These are phyloP conservation scores for Trametes pubescens DNA, from an alignment of 1,284 basidiomycete genomes.

Conservation along the genomic window DNA sequence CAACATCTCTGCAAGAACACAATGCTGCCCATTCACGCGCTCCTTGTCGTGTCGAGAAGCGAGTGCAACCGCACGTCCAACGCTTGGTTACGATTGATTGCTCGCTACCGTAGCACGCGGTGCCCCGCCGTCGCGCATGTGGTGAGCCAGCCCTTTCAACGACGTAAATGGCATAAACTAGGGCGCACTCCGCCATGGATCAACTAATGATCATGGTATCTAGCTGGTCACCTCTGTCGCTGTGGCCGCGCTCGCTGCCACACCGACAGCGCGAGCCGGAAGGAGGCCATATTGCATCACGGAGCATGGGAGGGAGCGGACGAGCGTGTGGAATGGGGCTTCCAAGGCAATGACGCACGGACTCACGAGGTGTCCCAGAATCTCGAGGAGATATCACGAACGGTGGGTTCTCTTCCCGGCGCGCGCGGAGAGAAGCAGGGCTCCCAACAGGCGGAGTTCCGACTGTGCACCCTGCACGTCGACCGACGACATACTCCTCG, in stretches of 20 bases:
- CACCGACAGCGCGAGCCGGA: slow-evolving; percentile 6
- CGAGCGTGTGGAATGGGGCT: background rate
- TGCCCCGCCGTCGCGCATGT: background rate
- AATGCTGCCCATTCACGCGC: background rate
- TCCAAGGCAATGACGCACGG: background rate
- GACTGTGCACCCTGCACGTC: background rate
- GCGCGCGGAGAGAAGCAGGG: background rate
- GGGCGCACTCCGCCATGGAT: background rate
- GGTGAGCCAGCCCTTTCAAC: background rate
- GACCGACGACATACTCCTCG: background rate
- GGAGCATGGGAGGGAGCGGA: background rate
- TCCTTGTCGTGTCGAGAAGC: background rate
- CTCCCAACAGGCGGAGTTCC: background rate
- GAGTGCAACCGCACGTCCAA: background rate
- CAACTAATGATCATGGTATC: background rate
- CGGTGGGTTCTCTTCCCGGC: background rate
- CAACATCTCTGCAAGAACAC: background rate
- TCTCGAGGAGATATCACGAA: background rate
- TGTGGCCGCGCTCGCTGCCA: slow-evolving; percentile 1
- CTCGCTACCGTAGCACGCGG: background rate
- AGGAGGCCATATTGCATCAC: background rate
- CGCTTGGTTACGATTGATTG: background rate
- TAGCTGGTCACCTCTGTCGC: background rate
- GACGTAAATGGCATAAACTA: background rate
- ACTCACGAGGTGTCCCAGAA: background rate